Evolutionary conservation across 306 rosid species (phyloP).

Genomic region (Vicia sativa): DNA sequence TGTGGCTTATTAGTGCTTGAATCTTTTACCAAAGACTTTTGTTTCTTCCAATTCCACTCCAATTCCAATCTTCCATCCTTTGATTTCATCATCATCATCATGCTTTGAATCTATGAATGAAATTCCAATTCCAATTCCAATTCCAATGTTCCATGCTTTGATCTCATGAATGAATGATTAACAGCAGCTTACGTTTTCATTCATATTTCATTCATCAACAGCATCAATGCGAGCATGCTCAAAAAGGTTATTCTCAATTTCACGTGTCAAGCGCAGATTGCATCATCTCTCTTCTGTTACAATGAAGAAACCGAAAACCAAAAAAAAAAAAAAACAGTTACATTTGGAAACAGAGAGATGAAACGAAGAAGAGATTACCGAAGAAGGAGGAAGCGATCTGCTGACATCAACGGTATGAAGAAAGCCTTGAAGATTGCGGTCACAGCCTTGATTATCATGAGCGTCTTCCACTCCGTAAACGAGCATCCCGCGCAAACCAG

Average conservation of each 20-base stretch:
- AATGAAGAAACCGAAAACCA: conserved; percentile 29
- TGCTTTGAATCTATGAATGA: not conserved
- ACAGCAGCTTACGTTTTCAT: not conserved
- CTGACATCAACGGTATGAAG: conserved; percentile 60
- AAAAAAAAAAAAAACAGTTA: conserved; percentile 15
- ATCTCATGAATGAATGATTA: not conserved
- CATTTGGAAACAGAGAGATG: conserved; percentile 1
- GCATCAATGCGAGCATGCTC: not conserved
- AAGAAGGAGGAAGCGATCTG: conserved; percentile 70
- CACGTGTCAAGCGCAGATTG: conserved; percentile 29
- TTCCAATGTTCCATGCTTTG: not conserved
- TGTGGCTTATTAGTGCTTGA: conserved; percentile 30
- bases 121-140: conserved; percentile 12
- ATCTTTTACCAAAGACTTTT: conserved; percentile 2
- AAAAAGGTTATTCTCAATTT: conserved; percentile 6
- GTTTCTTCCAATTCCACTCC: not conserved
- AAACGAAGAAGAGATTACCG: conserved; percentile 49
- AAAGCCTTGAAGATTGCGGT: conserved; percentile 60
- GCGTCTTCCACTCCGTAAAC: conserved; percentile 82
- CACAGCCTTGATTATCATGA: conserved; percentile 58
- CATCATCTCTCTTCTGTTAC: conserved; percentile 4
- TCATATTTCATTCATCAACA: not conserved
- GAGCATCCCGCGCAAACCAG: conserved; percentile 77
- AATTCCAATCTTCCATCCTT: not conserved
- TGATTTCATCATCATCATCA: not conserved